Conservation (phyloP, 106 monocot genomes). For the Dioscorea zingiberensis region DNA sequence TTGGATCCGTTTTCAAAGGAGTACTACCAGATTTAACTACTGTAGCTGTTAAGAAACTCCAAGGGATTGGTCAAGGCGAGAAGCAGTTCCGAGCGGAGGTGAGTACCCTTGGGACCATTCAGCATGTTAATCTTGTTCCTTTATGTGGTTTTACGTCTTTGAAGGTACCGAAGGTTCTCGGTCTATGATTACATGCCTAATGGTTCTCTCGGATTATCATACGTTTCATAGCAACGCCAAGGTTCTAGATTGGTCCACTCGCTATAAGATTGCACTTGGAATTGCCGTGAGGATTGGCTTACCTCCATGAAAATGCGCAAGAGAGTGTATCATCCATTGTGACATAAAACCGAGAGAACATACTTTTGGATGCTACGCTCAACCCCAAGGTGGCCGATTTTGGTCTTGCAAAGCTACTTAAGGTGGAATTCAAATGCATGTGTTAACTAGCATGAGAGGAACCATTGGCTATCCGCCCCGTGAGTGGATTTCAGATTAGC, state of each 20-base stretch:
- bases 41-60: too few species aligned
- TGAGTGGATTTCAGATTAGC: slow-evolving; percentile 1
- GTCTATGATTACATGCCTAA: too few species aligned
- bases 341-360: slow-evolving; percentile 39
- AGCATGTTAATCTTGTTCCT: too few species aligned
- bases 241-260: slow-evolving; percentile 13
- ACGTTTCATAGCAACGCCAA: slow-evolving; percentile 5
- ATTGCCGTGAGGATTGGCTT: slow-evolving; percentile 1
- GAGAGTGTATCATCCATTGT: slow-evolving; percentile 16
- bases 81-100: too few species aligned
- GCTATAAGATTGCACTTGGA: slow-evolving; percentile 19
- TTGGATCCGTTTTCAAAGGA: too few species aligned
- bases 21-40: too few species aligned
- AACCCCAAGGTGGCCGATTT: too few species aligned
- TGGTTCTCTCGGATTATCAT: slow-evolving; percentile 3
- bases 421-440: slow-evolving; percentile 21
- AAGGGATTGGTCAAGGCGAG: too few species aligned
- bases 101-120: too few species aligned
- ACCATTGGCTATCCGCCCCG: slow-evolving; percentile 3
- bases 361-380: slow-evolving; percentile 21
- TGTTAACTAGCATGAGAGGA: slow-evolving; percentile 29
- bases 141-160: too few species aligned
- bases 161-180: too few species aligned
- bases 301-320: slow-evolving; percentile 6
- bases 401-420: too few species aligned